Conservation (phyloP, 2,329 filamentous ascomycete genomes). For the Clarireedia homoeocarpa region DNA sequence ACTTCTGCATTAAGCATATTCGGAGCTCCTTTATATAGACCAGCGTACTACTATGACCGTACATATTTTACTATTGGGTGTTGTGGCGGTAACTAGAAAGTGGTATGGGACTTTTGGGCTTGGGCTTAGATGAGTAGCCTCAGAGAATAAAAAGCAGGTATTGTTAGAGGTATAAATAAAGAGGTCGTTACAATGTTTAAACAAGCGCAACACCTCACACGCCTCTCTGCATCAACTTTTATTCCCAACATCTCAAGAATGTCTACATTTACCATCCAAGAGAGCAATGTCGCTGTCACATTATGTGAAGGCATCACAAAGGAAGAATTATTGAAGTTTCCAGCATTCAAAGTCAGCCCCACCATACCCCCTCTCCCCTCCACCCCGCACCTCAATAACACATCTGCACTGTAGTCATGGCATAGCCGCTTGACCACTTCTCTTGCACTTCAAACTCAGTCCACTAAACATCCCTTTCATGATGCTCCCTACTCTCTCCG, state of each 20-base stretch:
- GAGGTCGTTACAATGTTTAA: background rate
- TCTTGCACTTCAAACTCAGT: conserved; percentile 31
- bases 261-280: conserved; percentile 34
- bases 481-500: conserved; percentile 44
- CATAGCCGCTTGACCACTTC: background rate
- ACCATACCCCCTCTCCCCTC: background rate
- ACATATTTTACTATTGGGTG: background rate
- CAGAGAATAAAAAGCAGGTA: no score
- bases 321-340: conserved; percentile 38
- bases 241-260: conserved; percentile 19
- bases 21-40: no score
- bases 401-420: conserved; percentile 1
- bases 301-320: conserved; percentile 39
- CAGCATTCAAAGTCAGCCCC: conserved; percentile 38
- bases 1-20: no score
- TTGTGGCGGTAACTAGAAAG: no score
- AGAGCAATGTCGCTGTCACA: conserved; percentile 33
- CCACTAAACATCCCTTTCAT: conserved; percentile 38
- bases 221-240: background rate
- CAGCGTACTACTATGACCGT: no score
- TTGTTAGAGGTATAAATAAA: no score
- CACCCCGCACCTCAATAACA: background rate
- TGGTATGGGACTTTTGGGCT: no score
- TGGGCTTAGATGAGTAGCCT: no score
- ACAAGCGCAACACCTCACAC: background rate